phyloP scores from a whole-genome alignment of 768 basidiomycete species.

The Rhizopogon sp. region DNA sequence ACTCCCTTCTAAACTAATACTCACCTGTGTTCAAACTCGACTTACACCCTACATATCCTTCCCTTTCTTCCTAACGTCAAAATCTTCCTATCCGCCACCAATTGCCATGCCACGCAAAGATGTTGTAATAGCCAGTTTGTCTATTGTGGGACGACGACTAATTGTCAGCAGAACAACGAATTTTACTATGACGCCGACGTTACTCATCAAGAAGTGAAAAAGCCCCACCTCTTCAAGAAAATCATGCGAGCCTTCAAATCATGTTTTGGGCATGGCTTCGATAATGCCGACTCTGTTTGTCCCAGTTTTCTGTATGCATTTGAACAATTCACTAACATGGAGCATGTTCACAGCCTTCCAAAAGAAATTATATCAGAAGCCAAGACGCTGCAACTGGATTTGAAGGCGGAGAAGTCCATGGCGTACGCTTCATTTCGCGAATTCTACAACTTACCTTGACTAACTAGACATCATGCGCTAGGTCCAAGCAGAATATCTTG shows the following conservation, averaged over 20 bases:
- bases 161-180: constrained; percentile 5
- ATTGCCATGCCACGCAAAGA: neutral
- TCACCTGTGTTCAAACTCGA: neutral
- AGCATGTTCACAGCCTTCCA: constrained; percentile 8
- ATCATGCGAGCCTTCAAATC: constrained; percentile 13
- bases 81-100: neutral
- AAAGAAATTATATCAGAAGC: constrained; percentile 8
- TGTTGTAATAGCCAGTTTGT: neutral
- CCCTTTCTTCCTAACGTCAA: constrained; percentile 5
- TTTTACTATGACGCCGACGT: neutral
- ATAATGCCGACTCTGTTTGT: constrained; percentile 11
- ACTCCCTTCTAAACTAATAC: neutral
- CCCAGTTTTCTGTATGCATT: neutral
- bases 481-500: constrained; percentile 20
- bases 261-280: constrained; percentile 14
- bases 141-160: neutral
- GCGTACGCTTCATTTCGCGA: constrained; percentile 10
- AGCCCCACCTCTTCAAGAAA: constrained; percentile 3
- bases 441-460: neutral
- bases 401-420: constrained; percentile 12
- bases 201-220: neutral
- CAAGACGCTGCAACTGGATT: constrained; percentile 12
- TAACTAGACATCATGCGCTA: constrained; percentile 1
- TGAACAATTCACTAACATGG: neutral
- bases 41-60: neutral